Evolutionary conservation across 1,284 basidiomycete species (phyloP).

Genomic region (Moesziomyces sp.): DNA sequence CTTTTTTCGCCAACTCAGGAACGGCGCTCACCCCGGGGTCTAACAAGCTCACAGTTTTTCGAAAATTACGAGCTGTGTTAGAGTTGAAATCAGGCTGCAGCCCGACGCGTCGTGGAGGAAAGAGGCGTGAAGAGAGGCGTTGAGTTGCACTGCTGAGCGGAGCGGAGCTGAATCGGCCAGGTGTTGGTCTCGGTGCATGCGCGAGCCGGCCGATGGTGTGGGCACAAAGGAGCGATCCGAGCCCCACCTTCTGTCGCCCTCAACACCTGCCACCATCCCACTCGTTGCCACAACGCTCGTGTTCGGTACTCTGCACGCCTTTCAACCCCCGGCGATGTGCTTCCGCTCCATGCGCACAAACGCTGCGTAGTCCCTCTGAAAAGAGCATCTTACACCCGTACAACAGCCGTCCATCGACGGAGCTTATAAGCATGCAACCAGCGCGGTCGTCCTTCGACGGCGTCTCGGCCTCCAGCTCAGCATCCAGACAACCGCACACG

Average conservation of each 20-base stretch:
- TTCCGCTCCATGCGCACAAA: no score
- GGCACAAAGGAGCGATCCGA: conserved; percentile 12
- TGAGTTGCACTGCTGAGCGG: conserved; percentile 1
- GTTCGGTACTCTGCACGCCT: not conserved
- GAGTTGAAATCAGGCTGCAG: no score
- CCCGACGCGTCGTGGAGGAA: conserved; percentile 2
- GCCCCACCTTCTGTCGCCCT: conserved; percentile 3
- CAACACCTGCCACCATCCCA: not conserved
- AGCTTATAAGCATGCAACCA: no score
- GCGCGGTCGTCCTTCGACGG: conserved; percentile 3
- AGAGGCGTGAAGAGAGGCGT: conserved; percentile 6
- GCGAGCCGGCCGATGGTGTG: not conserved
- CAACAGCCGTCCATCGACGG: no score
- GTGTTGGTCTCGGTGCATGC: conserved; percentile 16
- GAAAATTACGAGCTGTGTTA: no score
- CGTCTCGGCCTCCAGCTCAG: conserved; percentile 10
- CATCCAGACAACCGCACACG: conserved; percentile 4
- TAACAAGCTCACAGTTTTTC: not conserved
- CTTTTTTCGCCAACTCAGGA: not conserved
- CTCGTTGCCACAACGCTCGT: not conserved
- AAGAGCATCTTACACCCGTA: no score
- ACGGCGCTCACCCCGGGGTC: not conserved
- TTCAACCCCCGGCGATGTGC: not conserved
- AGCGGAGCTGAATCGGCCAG: conserved; percentile 3
- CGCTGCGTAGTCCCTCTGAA: no score